phyloP scores from a whole-genome alignment of 2,329 filamentous ascomycete species.

The Neopestalotiopsis sp. region DNA sequence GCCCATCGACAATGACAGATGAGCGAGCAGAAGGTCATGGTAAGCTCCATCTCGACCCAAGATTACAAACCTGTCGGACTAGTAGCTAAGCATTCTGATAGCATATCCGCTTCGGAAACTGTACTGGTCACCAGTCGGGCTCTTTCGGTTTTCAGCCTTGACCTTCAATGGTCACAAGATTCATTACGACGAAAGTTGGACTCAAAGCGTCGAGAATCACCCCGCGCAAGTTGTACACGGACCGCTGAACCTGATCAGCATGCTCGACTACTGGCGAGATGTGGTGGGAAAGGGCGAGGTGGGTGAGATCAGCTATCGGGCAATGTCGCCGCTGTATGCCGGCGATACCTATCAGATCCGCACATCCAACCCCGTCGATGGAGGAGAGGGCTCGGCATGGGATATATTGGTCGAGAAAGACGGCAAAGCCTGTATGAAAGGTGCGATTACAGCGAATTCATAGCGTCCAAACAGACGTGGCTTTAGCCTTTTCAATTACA shows the following conservation, averaged over 20 bases:
- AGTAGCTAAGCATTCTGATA: conserved; percentile 11
- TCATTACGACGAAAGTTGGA: conserved; percentile 76
- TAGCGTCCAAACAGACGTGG: neutral
- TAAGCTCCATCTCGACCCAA: conserved; percentile 18
- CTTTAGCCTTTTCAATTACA: too few relatives aligned
- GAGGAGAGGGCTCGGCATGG: conserved; percentile 37
- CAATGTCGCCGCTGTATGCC: conserved; percentile 73
- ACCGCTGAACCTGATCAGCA: conserved; percentile 75
- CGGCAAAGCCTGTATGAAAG: conserved; percentile 43
- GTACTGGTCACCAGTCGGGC: conserved; percentile 52
- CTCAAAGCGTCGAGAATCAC: conserved; percentile 70
- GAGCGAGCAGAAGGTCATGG: conserved; percentile 20
- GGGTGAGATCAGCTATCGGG: conserved; percentile 66
- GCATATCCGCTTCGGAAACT: conserved; percentile 37
- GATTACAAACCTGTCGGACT: neutral
- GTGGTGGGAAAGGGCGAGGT: conserved; percentile 40
- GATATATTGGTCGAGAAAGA: conserved; percentile 54
- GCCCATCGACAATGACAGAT: conserved; percentile 35
- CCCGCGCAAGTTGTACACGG: conserved; percentile 79
- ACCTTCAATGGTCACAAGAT: conserved; percentile 89
- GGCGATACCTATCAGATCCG: conserved; percentile 69
- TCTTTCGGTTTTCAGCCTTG: conserved; percentile 84
- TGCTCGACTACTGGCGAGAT: conserved; percentile 73
- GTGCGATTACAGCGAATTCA: conserved; percentile 30
- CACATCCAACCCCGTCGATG: conserved; percentile 44